phyloP scores from a whole-genome alignment of 2,329 filamentous ascomycete genomes.

The Aspergillus japonicus region DNA sequence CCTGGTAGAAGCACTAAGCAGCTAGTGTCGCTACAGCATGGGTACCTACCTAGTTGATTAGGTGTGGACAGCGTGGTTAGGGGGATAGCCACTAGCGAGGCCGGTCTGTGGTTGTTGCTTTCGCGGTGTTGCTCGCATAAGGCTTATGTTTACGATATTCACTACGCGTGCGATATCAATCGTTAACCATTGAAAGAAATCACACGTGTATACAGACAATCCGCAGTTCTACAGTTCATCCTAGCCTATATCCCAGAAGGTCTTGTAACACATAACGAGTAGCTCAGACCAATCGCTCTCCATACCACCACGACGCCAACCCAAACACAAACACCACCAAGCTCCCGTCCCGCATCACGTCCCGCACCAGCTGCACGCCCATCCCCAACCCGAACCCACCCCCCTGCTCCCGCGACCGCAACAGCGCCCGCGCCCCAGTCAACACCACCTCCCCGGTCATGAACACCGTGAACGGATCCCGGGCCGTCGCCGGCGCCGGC shows the following conservation, averaged over 20 bases:
- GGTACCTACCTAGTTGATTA: too few relatives aligned
- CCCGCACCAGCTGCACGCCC: constrained; percentile 40
- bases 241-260: too few relatives aligned
- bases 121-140: too few relatives aligned
- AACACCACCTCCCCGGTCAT: constrained; percentile 48
- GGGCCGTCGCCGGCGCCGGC: constrained; percentile 45
- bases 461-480: constrained; percentile 48
- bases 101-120: too few relatives aligned
- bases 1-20: too few relatives aligned
- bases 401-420: constrained; percentile 27
- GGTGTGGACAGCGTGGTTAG: too few relatives aligned
- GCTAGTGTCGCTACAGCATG: too few relatives aligned
- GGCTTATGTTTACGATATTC: too few relatives aligned
- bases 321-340: constrained; percentile 48
- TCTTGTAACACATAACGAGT: too few relatives aligned
- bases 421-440: constrained; percentile 34
- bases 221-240: not conserved
- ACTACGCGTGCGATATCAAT: too few relatives aligned
- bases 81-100: too few relatives aligned
- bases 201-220: not conserved
- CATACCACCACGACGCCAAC: constrained; percentile 42
- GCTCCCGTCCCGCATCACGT: constrained; percentile 45
- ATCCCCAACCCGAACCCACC: constrained; percentile 24
- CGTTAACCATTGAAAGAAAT: not conserved
- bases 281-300: constrained; percentile 27